A percentile compares a stretch with the other conserved stretches of the same genome.
Conservation (phyloP, 768 basidiomycete genomes). For the Porphyrellus cyaneotinctus region DNA sequence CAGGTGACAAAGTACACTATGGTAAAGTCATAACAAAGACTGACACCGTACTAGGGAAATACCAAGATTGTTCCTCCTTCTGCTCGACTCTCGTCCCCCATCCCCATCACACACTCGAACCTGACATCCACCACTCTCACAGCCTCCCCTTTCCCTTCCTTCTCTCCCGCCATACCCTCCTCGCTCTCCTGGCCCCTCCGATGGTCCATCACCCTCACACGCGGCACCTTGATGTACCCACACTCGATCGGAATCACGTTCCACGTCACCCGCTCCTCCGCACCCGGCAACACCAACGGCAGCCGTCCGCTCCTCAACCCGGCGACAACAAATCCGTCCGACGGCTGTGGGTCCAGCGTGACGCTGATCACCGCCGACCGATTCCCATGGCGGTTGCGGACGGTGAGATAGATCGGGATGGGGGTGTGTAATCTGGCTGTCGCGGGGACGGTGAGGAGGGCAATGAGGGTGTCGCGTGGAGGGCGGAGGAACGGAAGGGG, state of each 20-base stretch:
- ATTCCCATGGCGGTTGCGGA: slow-evolving; percentile 62
- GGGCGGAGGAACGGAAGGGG: slow-evolving; percentile 59
- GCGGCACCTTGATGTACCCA: slow-evolving; percentile 60
- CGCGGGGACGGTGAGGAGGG: slow-evolving; percentile 60
- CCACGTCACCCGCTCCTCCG: slow-evolving; percentile 65
- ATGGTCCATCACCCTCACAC: slow-evolving; percentile 54
- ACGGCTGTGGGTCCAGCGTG: slow-evolving; percentile 63
- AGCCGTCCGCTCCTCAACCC: slow-evolving; percentile 66
- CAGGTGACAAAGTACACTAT: too few relatives aligned
- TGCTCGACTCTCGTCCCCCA: not conserved
- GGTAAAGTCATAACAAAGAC: too few relatives aligned
- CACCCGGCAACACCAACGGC: slow-evolving; percentile 69
- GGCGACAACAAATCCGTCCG: slow-evolving; percentile 77
- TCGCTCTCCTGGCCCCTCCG: slow-evolving; percentile 36
- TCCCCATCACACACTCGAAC: slow-evolving; percentile 31
- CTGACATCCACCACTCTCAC: slow-evolving; percentile 55
- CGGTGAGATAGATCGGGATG: slow-evolving; percentile 47
- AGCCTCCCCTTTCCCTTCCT: slow-evolving; percentile 39
- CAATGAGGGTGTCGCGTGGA: slow-evolving; percentile 60
- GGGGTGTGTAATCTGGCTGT: slow-evolving; percentile 62
- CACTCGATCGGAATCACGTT: slow-evolving; percentile 70
- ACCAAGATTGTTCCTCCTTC: slow-evolving; percentile 13
- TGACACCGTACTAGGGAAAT: slow-evolving; percentile 6
- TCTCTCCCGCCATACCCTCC: slow-evolving; percentile 25
- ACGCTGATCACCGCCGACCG: slow-evolving; percentile 68